Evolutionary conservation across 2,329 filamentous ascomycete genomes (phyloP).

Genomic region (Hypocrella siamensis): DNA sequence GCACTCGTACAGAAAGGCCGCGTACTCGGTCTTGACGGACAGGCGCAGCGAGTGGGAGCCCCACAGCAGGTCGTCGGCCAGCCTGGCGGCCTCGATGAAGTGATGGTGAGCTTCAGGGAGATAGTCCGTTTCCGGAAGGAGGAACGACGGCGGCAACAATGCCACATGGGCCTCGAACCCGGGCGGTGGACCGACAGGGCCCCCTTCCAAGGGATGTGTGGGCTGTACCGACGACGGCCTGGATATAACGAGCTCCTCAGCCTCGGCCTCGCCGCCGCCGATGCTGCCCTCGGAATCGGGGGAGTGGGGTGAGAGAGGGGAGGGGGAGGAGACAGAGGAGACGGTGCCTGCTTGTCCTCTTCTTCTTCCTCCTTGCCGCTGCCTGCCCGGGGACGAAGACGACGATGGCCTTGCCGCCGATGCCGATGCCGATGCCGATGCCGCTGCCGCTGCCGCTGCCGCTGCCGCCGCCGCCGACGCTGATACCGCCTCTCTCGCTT

Average conservation of each 20-base stretch:
- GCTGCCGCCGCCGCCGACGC: conserved; percentile 14
- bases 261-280: too few relatives aligned
- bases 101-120: conserved; percentile 66
- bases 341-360: too few relatives aligned
- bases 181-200: conserved; percentile 40
- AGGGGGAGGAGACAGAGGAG: too few relatives aligned
- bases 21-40: conserved; percentile 82
- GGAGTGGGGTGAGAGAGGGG: too few relatives aligned
- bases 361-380: too few relatives aligned
- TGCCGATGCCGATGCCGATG: too few relatives aligned
- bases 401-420: too few relatives aligned
- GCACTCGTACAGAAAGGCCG: conserved; percentile 88
- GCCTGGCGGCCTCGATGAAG: conserved; percentile 60
- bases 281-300: too few relatives aligned
- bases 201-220: conserved; percentile 37
- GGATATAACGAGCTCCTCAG: conserved; percentile 22
- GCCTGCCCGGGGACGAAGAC: too few relatives aligned
- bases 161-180: conserved; percentile 29
- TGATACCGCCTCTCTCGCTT: conserved; percentile 21
- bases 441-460: too few relatives aligned
- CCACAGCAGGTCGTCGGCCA: conserved; percentile 64
- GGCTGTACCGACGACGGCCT: conserved; percentile 30
- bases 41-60: conserved; percentile 81
- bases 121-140: conserved; percentile 68
- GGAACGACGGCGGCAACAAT: conserved; percentile 47